Percentiles rank a stretch among this genome's conserved stretches.
Conservation (phyloP, 768 basidiomycete species). For the Candolleomyces aberdarensis region DNA sequence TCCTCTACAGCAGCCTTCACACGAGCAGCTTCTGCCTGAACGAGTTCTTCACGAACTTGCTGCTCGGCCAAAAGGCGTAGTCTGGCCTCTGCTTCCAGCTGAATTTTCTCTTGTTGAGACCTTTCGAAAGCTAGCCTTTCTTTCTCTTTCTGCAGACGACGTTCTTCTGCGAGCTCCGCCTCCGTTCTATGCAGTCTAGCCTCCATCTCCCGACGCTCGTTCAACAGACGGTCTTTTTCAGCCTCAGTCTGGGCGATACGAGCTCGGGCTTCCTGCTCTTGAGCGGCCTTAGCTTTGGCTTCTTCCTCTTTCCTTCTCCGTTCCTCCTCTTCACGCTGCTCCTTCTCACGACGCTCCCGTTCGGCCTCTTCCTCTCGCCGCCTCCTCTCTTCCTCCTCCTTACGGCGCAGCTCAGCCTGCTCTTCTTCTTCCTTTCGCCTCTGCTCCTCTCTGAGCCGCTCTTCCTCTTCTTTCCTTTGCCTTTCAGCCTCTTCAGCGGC, state of each 20-base stretch:
- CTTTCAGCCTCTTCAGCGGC: constrained; percentile 35
- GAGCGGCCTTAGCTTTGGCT: constrained; percentile 14
- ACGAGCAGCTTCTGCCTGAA: constrained; percentile 17
- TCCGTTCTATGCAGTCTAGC: constrained; percentile 30
- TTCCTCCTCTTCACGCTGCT: constrained; percentile 23
- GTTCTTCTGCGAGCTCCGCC: constrained; percentile 29
- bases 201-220: constrained; percentile 31
- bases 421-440: constrained; percentile 25
- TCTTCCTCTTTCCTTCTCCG: constrained; percentile 21
- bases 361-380: constrained; percentile 24
- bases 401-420: constrained; percentile 25
- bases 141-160: constrained; percentile 25
- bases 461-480: constrained; percentile 29
- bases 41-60: constrained; percentile 21
- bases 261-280: constrained; percentile 16
- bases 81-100: constrained; percentile 21
- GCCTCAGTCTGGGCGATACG: constrained; percentile 28
- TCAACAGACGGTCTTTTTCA: constrained; percentile 28
- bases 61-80: constrained; percentile 19
- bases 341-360: constrained; percentile 22
- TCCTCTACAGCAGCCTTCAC: constrained; percentile 9
- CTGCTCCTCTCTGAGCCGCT: constrained; percentile 24
- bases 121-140: constrained; percentile 19
- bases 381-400: constrained; percentile 25
- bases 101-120: constrained; percentile 17